Percentiles rank a stretch among this genome's conserved stretches.
phyloP scores from a whole-genome alignment of 2,329 filamentous ascomycete genomes.

The Fusarium domesticum region DNA sequence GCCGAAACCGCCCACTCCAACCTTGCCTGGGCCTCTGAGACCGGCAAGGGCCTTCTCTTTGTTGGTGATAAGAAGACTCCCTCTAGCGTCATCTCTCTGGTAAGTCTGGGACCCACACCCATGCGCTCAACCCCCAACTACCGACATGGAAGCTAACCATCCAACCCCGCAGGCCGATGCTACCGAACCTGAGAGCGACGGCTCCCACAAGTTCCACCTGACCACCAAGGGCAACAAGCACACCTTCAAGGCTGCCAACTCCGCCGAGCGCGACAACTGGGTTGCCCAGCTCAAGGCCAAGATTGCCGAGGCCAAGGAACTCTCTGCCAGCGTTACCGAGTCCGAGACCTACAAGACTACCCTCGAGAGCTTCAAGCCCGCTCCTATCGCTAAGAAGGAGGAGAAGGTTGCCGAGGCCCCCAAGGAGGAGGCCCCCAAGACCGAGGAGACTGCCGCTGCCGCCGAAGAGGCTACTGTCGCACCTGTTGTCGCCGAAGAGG shows the following conservation, averaged over 20 bases:
- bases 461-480: conserved; percentile 37
- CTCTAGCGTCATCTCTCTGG: conserved; percentile 78
- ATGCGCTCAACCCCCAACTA: conserved; percentile 12
- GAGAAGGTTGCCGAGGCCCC: conserved; percentile 37
- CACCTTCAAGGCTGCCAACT: conserved; percentile 76
- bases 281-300: conserved; percentile 78
- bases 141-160: conserved; percentile 18
- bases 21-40: conserved; percentile 86
- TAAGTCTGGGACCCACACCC: conserved; percentile 46
- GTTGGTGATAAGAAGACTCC: conserved; percentile 82
- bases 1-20: conserved; percentile 70
- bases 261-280: conserved; percentile 89
- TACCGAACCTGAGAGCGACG: conserved; percentile 71
- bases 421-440: conserved; percentile 31
- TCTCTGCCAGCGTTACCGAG: conserved; percentile 68
- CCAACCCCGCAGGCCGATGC: conserved; percentile 49
- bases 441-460: conserved; percentile 19
- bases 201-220: conserved; percentile 79
- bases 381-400: conserved; percentile 42
- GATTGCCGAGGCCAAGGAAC: conserved; percentile 79
- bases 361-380: conserved; percentile 65
- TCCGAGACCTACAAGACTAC: conserved; percentile 87
- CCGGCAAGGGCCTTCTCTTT: conserved; percentile 92
- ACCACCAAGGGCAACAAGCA: conserved; percentile 86
- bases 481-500: conserved; percentile 37